Evolutionary conservation across 768 basidiomycete species (phyloP), one percentile per base, ranked within the genome.

Genomic region (Hortiboletus flavorubellus): DNA sequence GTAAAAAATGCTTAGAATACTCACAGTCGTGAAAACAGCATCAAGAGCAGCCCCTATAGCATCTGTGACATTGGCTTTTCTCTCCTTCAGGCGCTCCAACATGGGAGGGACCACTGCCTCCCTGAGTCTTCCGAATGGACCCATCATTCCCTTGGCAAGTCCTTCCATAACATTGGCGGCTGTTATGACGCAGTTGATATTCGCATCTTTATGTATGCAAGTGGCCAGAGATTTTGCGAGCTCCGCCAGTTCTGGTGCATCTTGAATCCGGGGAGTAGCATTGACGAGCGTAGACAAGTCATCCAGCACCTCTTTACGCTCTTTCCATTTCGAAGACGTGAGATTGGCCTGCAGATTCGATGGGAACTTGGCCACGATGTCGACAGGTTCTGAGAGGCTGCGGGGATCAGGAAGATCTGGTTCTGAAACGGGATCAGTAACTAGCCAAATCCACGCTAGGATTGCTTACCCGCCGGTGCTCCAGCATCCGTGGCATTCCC

Each of bases 271-370:
- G 12, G 87, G 85, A 3, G 87, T 80, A 8, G 83, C 74, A 50
- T 81, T 81, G 31, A 98, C 72, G 35, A 92, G 72, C 3, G 81
- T 80, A 43, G 85, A 77, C 23, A 96, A 78, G 29, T 92, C 91
- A 59, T 97, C 94, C 33, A 98, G 76, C 3, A 83, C 89, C 63
- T 95, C 91, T 66, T 98, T 94, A 39, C 93, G 84, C 61, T 99
- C 97, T 67, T 99, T 98, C 97, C 97, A 99, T 72, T 98, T 98
- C 0, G 92, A 85, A 5, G 97, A 98, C 23, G 85, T 81, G 47
- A 99, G 78, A 48, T 80, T 76, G 3, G 85, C 76, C 54, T 90
- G 83, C 56, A 98, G 77, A 53, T 86, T 85, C 3, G 82, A 68
- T 0, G 97, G 89, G 41, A 98, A 78, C 59, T 87, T 87, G 3